Evolutionary conservation across 345 rosid species (phyloP).

Genomic region (Limnanthes douglasii): DNA sequence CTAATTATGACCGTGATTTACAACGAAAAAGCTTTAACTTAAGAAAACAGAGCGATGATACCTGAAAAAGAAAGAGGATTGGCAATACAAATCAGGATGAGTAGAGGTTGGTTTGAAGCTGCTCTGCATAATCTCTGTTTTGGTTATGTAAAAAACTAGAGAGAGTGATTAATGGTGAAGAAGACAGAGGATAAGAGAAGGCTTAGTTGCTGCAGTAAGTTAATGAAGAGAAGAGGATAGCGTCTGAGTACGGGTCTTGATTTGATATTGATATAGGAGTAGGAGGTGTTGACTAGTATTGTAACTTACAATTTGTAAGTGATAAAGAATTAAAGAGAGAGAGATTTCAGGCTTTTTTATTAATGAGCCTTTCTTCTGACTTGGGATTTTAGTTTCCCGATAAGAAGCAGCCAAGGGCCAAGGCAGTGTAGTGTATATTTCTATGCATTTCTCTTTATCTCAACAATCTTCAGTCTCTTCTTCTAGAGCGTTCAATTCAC

Average conservation of each 20-base stretch:
- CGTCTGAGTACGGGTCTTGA: slow-evolving; percentile 19
- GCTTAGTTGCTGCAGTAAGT: slow-evolving; percentile 17
- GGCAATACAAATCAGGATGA: slow-evolving; percentile 42
- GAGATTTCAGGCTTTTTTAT: slow-evolving; percentile 16
- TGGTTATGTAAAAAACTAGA: background rate
- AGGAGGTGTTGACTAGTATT: slow-evolving; percentile 2
- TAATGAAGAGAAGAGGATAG: slow-evolving; percentile 11
- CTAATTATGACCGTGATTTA: background rate
- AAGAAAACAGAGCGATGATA: slow-evolving; percentile 7
- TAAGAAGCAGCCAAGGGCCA: too few relatives aligned
- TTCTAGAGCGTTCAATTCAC: too few relatives aligned
- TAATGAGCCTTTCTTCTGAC: slow-evolving; percentile 42
- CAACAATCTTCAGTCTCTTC: too few relatives aligned
- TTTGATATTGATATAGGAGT: background rate
- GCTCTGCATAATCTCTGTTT: slow-evolving; percentile 40
- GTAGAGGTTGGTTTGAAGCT: slow-evolving; percentile 48
- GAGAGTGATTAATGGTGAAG: background rate
- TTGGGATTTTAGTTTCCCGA: slow-evolving; percentile 80
- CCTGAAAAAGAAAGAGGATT: slow-evolving; percentile 65
- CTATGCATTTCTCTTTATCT: too few relatives aligned
- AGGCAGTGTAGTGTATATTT: too few relatives aligned
- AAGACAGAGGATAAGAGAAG: slow-evolving; percentile 7
- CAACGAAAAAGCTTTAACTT: background rate
- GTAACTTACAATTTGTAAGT: too few relatives aligned
- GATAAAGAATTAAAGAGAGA: too few relatives aligned